Percentiles rank a stretch among this genome's conserved stretches.
phyloP scores from a whole-genome alignment of 495 filamentous ascomycete genomes.

The Lasiosphaeria miniovina region DNA sequence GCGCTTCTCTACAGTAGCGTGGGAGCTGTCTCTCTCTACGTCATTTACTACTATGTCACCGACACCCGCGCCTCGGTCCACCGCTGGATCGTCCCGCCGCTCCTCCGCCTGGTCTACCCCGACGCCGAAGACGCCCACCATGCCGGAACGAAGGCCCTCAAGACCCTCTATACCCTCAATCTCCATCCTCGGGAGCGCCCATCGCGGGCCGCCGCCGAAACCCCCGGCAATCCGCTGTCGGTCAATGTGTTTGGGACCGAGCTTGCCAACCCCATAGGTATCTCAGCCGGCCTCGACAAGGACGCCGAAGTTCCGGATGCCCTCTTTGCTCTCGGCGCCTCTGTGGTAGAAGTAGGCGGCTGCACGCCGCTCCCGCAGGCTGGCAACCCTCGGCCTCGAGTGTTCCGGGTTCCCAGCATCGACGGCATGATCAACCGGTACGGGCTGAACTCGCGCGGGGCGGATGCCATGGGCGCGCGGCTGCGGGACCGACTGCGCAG shows the following conservation, averaged over 20 bases:
- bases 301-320: slow-evolving; percentile 80
- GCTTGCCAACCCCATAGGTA: slow-evolving; percentile 82
- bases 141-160: slow-evolving; percentile 64
- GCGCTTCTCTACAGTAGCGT: slow-evolving; percentile 56
- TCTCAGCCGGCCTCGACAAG: slow-evolving; percentile 93
- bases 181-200: slow-evolving; percentile 72
- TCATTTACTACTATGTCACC: slow-evolving; percentile 73
- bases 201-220: slow-evolving; percentile 12
- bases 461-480: slow-evolving; percentile 76
- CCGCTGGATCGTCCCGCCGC: slow-evolving; percentile 71
- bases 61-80: slow-evolving; percentile 88
- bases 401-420: slow-evolving; percentile 79
- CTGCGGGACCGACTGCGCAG: slow-evolving; percentile 73
- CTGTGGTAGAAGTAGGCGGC: slow-evolving; percentile 87
- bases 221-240: slow-evolving; percentile 30
- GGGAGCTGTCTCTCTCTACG: slow-evolving; percentile 35
- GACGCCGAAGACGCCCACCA: slow-evolving; percentile 94
- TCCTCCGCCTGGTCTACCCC: slow-evolving; percentile 65
- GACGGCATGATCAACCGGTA: slow-evolving; percentile 92
- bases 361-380: slow-evolving; percentile 80
- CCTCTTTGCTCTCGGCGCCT: slow-evolving; percentile 76
- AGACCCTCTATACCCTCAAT: slow-evolving; percentile 62
- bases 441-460: slow-evolving; percentile 87
- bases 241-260: slow-evolving; percentile 72
- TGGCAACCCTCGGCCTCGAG: slow-evolving; percentile 81